Conservation (phyloP, 2,329 filamentous ascomycete species). For the Trichoderma harzianum region DNA sequence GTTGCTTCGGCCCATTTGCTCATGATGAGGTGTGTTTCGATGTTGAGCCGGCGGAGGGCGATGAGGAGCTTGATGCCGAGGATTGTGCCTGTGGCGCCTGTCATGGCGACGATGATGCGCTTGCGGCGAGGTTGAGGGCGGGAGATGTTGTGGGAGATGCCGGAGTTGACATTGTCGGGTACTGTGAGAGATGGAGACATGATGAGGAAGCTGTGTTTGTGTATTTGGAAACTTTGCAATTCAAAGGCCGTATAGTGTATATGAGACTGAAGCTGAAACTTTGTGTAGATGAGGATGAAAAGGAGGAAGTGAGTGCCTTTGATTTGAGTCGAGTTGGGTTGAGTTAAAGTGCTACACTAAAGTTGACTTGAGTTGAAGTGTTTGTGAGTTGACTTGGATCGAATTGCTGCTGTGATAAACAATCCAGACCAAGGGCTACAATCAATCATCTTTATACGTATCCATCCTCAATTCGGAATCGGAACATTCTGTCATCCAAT, state of each 20-base stretch:
- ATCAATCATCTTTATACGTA: neutral
- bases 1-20: conserved; percentile 24
- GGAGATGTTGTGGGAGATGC: neutral
- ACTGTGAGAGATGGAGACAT: neutral
- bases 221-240: no score
- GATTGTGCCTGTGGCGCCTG: conserved; percentile 23
- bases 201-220: neutral
- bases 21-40: conserved; percentile 24
- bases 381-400: neutral
- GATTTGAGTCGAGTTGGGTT: neutral
- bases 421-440: neutral
- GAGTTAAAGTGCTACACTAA: no score
- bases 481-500: neutral
- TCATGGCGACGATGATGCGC: conserved; percentile 23
- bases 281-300: neutral
- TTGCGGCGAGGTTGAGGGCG: neutral
- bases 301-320: neutral
- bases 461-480: neutral
- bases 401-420: neutral
- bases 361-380: neutral
- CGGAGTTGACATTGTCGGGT: neutral
- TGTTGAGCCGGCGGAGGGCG: conserved; percentile 19
- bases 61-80: conserved; percentile 20
- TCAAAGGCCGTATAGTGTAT: neutral
- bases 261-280: neutral